phyloP scores from a whole-genome alignment of 768 basidiomycete species.

The Russula foetens region DNA sequence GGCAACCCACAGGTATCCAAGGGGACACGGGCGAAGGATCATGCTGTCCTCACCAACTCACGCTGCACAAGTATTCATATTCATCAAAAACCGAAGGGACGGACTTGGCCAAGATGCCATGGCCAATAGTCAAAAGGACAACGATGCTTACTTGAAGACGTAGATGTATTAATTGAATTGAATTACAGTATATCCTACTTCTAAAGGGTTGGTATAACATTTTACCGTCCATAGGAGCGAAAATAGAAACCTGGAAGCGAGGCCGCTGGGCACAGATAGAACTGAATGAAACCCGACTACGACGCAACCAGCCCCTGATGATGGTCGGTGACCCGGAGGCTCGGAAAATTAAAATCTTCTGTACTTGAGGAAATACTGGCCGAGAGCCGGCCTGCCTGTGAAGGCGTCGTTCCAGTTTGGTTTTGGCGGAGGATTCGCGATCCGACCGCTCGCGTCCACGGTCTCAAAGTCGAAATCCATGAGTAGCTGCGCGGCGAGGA shows the following conservation, averaged over 20 bases:
- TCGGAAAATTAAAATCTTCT: background rate
- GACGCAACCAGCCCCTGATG: background rate
- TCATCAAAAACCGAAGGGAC: too few relatives aligned
- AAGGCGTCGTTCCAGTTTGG: constrained; percentile 79
- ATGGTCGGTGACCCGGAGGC: background rate
- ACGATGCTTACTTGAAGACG: too few relatives aligned
- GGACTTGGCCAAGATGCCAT: too few relatives aligned
- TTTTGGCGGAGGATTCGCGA: constrained; percentile 37
- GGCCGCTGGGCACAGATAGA: background rate
- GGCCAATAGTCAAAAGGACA: too few relatives aligned
- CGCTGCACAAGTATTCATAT: too few relatives aligned
- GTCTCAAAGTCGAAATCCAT: constrained; percentile 53
- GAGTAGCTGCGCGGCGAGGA: constrained; percentile 59
- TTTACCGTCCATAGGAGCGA: background rate
- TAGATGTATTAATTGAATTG: too few relatives aligned
- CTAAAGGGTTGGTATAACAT: background rate
- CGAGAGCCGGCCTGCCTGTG: constrained; percentile 52
- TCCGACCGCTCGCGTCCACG: constrained; percentile 45
- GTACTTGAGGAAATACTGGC: constrained; percentile 48
- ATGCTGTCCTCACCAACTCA: background rate
- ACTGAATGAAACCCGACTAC: background rate
- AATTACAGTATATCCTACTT: too few relatives aligned
- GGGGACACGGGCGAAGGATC: background rate
- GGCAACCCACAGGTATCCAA: background rate
- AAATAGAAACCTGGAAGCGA: background rate